Evolutionary conservation across 1,284 basidiomycete species (phyloP), one percentile per base, ranked within the genome.

Genomic region (Leccinum fuscescens): DNA sequence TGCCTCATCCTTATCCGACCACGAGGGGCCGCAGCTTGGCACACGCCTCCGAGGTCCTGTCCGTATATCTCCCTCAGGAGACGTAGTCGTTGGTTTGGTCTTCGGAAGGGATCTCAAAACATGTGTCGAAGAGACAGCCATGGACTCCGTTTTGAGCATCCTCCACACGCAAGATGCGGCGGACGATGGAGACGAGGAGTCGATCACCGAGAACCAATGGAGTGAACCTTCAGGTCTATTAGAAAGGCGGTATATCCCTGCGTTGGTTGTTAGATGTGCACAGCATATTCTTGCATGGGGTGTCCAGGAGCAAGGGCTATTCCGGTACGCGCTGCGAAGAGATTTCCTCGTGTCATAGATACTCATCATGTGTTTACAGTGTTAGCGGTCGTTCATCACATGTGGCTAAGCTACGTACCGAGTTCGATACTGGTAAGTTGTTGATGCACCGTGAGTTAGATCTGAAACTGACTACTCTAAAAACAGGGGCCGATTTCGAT

Each of bases 271-370:
- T 53, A 78, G 92, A 57, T 93, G 90, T 73, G 83, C 89, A 5
- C 88, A 93, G 69, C 92, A 94, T 77, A 73, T 94, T 61, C 74
- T 90, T 67, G 77, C 82, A 27, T 92, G 90, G 89, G 92, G 92
- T 52, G 73, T 91, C 14, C 84, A 90, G 69, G 92, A 94, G 73
- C 92, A 94, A 72, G 92, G 92, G 3, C 75, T 93, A 52, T 93
- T 93, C 71, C 83, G 90, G 89, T 90, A 66, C 63, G 85, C 75
- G 6, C 11, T 54, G 31, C 35, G 22, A 54, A 55, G 2, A 0
- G 31, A 56, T 35, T 6, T 39, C 22, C 44, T 33, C 17, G 35
- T 6, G 31, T 57, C 24, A 48, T 55, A 63, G 31, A 22, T 54
- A 61, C 50, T 62, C 52, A 66, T 63, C 33, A 39, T 63, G 64